A percentile compares a stretch with the other conserved stretches of the same genome.
These are phyloP conservation scores for Epipyxis sp. DNA, from an alignment of 108 stramenopile species.

Conservation along the genomic window DNA sequence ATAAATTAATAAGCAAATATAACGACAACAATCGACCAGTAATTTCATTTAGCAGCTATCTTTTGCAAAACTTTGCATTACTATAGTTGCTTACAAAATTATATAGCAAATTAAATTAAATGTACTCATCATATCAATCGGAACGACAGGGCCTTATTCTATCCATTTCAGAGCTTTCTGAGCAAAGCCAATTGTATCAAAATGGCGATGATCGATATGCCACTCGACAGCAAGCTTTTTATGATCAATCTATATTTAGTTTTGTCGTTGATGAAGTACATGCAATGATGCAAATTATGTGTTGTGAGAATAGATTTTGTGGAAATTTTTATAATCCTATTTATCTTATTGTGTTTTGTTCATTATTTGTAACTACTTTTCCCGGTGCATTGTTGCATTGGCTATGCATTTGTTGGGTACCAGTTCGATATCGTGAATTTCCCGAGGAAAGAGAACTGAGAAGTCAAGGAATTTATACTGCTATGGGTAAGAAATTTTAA, in stretches of 20 bases:
- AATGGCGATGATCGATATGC: neutral
- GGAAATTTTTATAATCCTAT: neutral
- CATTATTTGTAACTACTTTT: neutral
- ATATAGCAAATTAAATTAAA: no score
- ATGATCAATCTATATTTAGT: neutral
- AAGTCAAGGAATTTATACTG: neutral
- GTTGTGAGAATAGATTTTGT: neutral
- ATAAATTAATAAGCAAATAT: no score
- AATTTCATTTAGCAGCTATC: no score
- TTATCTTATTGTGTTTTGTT: neutral
- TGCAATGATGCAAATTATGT: neutral
- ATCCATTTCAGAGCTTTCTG: neutral
- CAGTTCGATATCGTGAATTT: neutral
- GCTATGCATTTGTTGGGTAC: neutral
- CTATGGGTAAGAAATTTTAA: neutral
- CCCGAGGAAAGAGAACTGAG: slow-evolving; percentile 4
- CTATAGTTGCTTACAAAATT: no score
- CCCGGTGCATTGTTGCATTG: neutral
- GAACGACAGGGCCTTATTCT: neutral
- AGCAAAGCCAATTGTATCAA: neutral
- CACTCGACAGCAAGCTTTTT: neutral
- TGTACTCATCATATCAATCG: no score
- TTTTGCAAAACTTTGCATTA: no score
- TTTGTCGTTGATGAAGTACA: neutral
- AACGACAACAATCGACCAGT: no score